Evolutionary conservation across 208 protist genomes (phyloP).

Genomic region (Naegleria lovaniensis): DNA sequence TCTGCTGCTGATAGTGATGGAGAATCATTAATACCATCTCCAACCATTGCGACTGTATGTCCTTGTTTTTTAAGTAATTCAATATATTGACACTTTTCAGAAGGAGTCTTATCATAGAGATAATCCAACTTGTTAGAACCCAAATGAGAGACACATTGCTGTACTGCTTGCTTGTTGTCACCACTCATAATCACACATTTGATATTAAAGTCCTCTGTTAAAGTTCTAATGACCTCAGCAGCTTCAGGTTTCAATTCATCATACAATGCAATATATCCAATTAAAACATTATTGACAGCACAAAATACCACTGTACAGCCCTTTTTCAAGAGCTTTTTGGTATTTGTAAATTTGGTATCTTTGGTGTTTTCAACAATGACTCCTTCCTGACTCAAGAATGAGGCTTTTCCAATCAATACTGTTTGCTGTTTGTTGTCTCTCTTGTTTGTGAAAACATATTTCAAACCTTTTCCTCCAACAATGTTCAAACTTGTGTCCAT

Average conservation of each 20-base stretch:
- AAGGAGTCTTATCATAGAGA: conserved; percentile 61
- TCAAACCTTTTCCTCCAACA: not conserved
- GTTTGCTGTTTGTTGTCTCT: not conserved
- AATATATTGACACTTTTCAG: conserved; percentile 69
- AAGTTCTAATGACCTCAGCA: not conserved
- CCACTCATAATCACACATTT: not conserved
- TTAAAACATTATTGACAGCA: not conserved
- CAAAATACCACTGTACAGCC: not conserved
- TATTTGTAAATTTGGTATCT: not conserved
- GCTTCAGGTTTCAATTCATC: conserved; percentile 4
- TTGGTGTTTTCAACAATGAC: not conserved
- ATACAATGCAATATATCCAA: not conserved
- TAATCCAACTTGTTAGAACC: not conserved
- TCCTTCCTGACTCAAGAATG: not conserved
- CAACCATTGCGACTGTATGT: conserved; percentile 12
- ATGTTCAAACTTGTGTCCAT: not conserved
- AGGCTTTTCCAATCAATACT: not conserved
- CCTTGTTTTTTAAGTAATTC: conserved; percentile 52
- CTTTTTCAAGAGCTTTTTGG: not conserved
- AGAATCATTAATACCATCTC: conserved; percentile 72
- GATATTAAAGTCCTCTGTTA: not conserved
- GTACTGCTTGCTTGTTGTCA: not conserved
- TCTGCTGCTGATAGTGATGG: conserved; percentile 64
- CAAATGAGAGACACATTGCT: not conserved
- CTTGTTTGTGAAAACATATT: not conserved